Conservation (phyloP, 352 stramenopile genomes). For the Phytopythium helicoides region DNA sequence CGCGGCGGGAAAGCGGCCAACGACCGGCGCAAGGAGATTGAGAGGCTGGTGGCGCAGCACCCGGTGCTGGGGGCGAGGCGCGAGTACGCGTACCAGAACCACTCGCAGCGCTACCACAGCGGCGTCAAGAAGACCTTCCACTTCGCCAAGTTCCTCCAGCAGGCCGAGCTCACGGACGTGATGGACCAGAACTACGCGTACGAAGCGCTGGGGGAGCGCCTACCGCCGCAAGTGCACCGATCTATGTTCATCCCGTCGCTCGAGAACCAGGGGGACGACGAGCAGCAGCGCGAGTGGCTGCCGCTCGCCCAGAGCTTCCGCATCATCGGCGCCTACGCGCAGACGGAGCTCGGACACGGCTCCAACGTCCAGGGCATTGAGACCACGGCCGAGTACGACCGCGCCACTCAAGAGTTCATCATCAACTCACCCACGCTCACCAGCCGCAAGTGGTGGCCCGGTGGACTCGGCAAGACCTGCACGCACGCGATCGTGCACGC, state of each 20-base stretch:
- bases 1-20: slow-evolving; percentile 20
- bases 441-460: slow-evolving; percentile 95
- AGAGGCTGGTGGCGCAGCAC: slow-evolving; percentile 19
- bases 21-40: slow-evolving; percentile 25
- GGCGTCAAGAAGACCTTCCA: slow-evolving; percentile 34
- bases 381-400: slow-evolving; percentile 92
- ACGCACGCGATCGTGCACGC: slow-evolving; percentile 93
- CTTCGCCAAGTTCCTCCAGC: slow-evolving; percentile 22
- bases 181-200: slow-evolving; percentile 22
- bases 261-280: slow-evolving; percentile 54
- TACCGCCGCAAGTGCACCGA: slow-evolving; percentile 47
- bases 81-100: slow-evolving; percentile 34
- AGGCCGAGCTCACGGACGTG: slow-evolving; percentile 26
- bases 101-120: slow-evolving; percentile 33
- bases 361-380: slow-evolving; percentile 90
- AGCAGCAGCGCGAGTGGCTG: slow-evolving; percentile 67
- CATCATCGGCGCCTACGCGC: slow-evolving; percentile 91
- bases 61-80: slow-evolving; percentile 26
- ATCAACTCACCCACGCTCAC: slow-evolving; percentile 95
- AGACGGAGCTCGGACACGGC: slow-evolving; percentile 96
- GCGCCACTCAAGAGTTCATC: slow-evolving; percentile 88
- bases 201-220: slow-evolving; percentile 35
- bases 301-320: slow-evolving; percentile 53
- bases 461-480: slow-evolving; percentile 88
- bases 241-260: slow-evolving; percentile 56